Percentiles rank a stretch among this genome's conserved stretches.
Conservation (phyloP, 2,329 filamentous ascomycete species). For the Mycosphaerella arachidis region DNA sequence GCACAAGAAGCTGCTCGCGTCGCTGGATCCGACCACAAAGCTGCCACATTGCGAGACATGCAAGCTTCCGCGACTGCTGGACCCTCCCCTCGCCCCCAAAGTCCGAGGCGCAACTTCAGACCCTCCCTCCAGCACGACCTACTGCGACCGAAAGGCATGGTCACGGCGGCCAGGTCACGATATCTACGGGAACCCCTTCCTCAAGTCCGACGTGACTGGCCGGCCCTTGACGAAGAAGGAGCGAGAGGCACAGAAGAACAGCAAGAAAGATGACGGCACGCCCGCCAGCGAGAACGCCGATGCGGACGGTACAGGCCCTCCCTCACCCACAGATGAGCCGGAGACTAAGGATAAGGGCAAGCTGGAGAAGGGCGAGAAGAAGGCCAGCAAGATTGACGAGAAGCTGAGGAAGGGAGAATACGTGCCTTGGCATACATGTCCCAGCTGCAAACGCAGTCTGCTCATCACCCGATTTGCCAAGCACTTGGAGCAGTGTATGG, state of each 20-base stretch:
- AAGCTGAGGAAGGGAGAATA: constrained; percentile 49
- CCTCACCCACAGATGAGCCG: constrained; percentile 27
- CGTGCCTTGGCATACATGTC: constrained; percentile 54
- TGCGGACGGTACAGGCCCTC: constrained; percentile 30
- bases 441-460: constrained; percentile 57
- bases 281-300: constrained; percentile 43
- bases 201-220: constrained; percentile 58
- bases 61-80: constrained; percentile 66
- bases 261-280: constrained; percentile 43
- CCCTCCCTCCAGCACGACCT: constrained; percentile 49
- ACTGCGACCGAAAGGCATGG: constrained; percentile 76
- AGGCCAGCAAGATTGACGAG: constrained; percentile 37
- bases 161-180: constrained; percentile 72
- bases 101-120: constrained; percentile 34
- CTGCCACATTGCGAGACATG: constrained; percentile 72
- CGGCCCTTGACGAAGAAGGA: constrained; percentile 63
- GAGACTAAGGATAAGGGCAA: constrained; percentile 31
- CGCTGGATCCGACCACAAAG: constrained; percentile 64
- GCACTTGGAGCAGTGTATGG: constrained; percentile 58
- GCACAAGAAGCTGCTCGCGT: constrained; percentile 73
- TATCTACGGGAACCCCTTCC: constrained; percentile 78
- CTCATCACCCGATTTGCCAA: constrained; percentile 58
- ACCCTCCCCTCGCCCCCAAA: constrained; percentile 57
- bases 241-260: constrained; percentile 58
- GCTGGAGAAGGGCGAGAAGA: constrained; percentile 45